Evolutionary conservation across 2,329 filamentous ascomycete species (phyloP).

Genomic region (Trichoderma hamatum): DNA sequence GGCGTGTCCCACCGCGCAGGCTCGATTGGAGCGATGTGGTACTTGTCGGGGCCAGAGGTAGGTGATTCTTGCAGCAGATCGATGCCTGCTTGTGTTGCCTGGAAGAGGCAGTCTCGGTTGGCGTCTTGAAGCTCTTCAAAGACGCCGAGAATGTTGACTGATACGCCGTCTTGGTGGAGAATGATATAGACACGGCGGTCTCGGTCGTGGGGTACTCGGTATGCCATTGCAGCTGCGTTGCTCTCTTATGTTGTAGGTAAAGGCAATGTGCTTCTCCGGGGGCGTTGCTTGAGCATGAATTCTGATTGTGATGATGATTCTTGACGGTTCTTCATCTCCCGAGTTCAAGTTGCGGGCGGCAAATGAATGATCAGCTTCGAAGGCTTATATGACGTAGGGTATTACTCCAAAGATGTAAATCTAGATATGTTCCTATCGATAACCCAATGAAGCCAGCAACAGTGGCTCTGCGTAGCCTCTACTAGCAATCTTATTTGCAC

Average conservation of each 20-base stretch:
- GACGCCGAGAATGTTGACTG: constrained; percentile 38
- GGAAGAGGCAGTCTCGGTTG: constrained; percentile 39
- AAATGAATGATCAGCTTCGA: not conserved
- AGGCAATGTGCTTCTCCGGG: not conserved
- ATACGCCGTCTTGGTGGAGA: constrained; percentile 37
- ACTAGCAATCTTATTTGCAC: not conserved
- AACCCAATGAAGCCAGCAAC: not conserved
- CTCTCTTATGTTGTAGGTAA: not conserved
- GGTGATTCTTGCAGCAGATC: constrained; percentile 28
- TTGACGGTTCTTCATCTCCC: not conserved
- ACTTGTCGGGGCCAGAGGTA: constrained; percentile 27
- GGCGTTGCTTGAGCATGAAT: not conserved
- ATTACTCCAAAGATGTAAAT: not conserved
- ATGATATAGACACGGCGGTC: constrained; percentile 38
- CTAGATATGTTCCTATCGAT: not conserved
- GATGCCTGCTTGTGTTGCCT: constrained; percentile 37
- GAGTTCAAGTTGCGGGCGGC: not conserved
- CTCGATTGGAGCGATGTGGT: constrained; percentile 32
- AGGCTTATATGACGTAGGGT: constrained; percentile 2
- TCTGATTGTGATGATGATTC: not conserved
- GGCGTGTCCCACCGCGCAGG: constrained; percentile 43
- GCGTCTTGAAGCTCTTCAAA: constrained; percentile 42
- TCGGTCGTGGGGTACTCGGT: constrained; percentile 23
- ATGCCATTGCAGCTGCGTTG: not conserved
- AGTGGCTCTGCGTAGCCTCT: not conserved